Evolutionary conservation across 805 yeast genomes (phyloP), one percentile per base, ranked within the genome.

Genomic region (Cyberlindnera maritima): DNA sequence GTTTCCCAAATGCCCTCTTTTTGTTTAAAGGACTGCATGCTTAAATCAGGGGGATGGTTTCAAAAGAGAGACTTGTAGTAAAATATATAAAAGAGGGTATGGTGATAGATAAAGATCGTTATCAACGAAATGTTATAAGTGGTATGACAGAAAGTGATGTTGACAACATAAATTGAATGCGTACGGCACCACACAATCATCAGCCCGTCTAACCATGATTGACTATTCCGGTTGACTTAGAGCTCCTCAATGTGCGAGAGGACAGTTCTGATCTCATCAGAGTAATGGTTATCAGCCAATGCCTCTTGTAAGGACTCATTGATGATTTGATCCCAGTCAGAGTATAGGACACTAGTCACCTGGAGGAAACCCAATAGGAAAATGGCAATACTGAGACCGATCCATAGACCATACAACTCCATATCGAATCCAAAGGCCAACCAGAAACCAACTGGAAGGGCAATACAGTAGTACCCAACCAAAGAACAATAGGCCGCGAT

Each of bases 401-500:
- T 66, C 88, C 88, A 83, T 32, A 83, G 66, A 0, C 88, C 88
- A 49, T 68, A 68, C 36, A 83, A 65, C 21, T 74, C 64, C 33
- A 77, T 66, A 5, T 70, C 60, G 57, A 70, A 65, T 15, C 70
- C 68, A 57, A 83, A 83, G 1, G 82, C 74, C 36, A 80, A 65
- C 42, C 71, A 63, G 44, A 79, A 68, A 2, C 84, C 75, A 49
- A 80, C 60, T 2, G 88, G 88, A 32, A 83, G 62, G 0, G 85
- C 86, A 28, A 82, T 61, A 14, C 76, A 57, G 52, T 83, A 83
- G 61, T 82, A 83, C 6, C 83, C 69, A 29, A 79, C 48, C 52
- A 83, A 62, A 49, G 80, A 80, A 29, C 81, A 73, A 43, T 73
- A 72, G 2, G 85, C 85, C 0, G 85, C 85, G 32, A 82, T 74